These are phyloP conservation scores for Lactifluus echinatus DNA, from an alignment of 768 basidiomycete genomes.

Conservation along the genomic window DNA sequence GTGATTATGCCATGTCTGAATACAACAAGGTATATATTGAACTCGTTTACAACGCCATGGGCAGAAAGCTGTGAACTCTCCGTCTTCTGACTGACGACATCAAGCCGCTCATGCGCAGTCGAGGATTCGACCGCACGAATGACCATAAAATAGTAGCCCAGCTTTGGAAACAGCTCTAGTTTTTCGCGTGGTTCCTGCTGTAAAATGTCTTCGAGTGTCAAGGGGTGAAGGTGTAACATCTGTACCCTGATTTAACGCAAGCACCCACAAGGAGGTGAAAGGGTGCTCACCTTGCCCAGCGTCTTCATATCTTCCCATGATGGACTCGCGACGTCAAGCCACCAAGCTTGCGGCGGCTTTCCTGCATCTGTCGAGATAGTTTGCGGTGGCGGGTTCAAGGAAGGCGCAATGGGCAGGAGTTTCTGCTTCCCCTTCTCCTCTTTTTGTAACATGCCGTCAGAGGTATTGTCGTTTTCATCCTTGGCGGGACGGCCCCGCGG, in stretches of 20 bases:
- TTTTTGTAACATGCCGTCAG: not conserved
- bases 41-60: slow-evolving; percentile 53
- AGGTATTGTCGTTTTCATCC: not conserved
- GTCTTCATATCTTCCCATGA: slow-evolving; percentile 82
- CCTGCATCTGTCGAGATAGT: slow-evolving; percentile 3
- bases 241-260: slow-evolving; percentile 25
- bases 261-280: not conserved
- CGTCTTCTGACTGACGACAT: slow-evolving; percentile 24
- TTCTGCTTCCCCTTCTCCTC: slow-evolving; percentile 43
- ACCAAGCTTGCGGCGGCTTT: slow-evolving; percentile 60
- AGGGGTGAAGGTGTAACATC: slow-evolving; percentile 82
- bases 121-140: slow-evolving; percentile 72
- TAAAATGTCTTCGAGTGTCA: slow-evolving; percentile 89
- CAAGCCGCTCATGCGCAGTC: slow-evolving; percentile 34
- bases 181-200: slow-evolving; percentile 91
- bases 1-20: slow-evolving; percentile 82
- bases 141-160: slow-evolving; percentile 89
- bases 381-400: too few species aligned
- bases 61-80: slow-evolving; percentile 19
- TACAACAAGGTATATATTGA: slow-evolving; percentile 83
- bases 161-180: slow-evolving; percentile 72
- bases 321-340: slow-evolving; percentile 82
- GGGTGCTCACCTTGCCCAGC: slow-evolving; percentile 60
- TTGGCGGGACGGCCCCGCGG: not conserved
- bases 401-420: slow-evolving; percentile 16